Evolutionary conservation across 116 monocot genomes (phyloP).

Genomic region (Trichopus zeylanicus): DNA sequence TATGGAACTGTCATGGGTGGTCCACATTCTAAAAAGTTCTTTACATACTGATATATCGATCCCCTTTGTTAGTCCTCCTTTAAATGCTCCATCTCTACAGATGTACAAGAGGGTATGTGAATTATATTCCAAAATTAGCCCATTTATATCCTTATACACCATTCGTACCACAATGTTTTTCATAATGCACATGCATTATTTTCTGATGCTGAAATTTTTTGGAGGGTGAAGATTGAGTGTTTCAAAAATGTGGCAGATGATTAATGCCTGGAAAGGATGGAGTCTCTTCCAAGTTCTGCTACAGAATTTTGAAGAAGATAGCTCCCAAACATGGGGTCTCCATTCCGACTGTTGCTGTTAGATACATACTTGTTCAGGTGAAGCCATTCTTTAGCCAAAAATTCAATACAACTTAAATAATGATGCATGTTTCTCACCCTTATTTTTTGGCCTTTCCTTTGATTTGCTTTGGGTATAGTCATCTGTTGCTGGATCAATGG

Average conservation of each 20-base stretch:
- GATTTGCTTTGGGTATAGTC: slow-evolving; percentile 29
- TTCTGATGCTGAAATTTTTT: background rate
- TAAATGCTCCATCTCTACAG: slow-evolving; percentile 88
- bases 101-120: slow-evolving; percentile 86
- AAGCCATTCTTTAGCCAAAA: background rate
- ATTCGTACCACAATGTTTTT: too few relatives aligned
- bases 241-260: slow-evolving; percentile 47
- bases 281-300: slow-evolving; percentile 78
- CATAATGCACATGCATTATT: too few relatives aligned
- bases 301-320: slow-evolving; percentile 57
- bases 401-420: background rate
- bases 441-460: background rate
- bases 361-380: slow-evolving; percentile 93
- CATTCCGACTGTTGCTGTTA: slow-evolving; percentile 82
- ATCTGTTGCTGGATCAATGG: slow-evolving; percentile 86
- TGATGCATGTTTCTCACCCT: background rate
- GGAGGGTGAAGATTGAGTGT: too few relatives aligned
- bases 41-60: slow-evolving; percentile 71
- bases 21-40: slow-evolving; percentile 88
- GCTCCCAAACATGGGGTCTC: slow-evolving; percentile 77
- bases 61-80: slow-evolving; percentile 80
- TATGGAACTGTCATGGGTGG: slow-evolving; percentile 99
- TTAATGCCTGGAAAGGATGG: slow-evolving; percentile 98
- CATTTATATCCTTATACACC: too few relatives aligned
- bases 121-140: background rate